Conservation (phyloP, 805 yeast species). For the Candida ponderosae region DNA sequence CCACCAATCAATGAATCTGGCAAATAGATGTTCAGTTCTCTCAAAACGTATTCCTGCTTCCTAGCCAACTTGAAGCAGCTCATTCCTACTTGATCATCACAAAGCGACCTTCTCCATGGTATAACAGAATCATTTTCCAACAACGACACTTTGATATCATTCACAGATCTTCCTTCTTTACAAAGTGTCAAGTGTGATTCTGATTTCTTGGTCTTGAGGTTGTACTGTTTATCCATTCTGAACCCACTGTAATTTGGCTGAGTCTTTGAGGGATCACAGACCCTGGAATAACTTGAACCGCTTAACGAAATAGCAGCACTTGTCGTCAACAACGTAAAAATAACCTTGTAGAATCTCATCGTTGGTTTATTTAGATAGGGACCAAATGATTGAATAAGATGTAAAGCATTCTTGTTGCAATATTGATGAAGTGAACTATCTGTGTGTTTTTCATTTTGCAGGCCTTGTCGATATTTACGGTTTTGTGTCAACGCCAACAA, state of each 20-base stretch:
- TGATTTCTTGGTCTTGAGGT: background rate
- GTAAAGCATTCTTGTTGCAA: too few relatives aligned
- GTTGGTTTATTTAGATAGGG: too few relatives aligned
- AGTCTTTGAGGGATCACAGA: conserved; percentile 7
- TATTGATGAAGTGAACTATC: too few relatives aligned
- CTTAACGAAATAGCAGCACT: too few relatives aligned
- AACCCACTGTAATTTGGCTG: conserved; percentile 7
- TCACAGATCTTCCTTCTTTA: conserved; percentile 6
- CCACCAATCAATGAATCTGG: conserved; percentile 47
- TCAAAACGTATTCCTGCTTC: conserved; percentile 32
- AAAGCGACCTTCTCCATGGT: conserved; percentile 11
- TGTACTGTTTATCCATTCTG: conserved; percentile 9
- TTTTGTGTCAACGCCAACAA: too few relatives aligned
- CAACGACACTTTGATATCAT: background rate
- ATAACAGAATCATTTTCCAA: conserved; percentile 1
- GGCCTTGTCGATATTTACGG: too few relatives aligned
- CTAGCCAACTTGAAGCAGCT: conserved; percentile 43
- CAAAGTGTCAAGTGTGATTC: conserved; percentile 8
- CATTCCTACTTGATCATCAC: background rate
- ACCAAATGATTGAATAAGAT: too few relatives aligned
- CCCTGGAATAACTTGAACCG: background rate
- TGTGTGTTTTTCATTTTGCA: too few relatives aligned
- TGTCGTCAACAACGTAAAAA: too few relatives aligned
- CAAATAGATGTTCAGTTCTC: conserved; percentile 30
- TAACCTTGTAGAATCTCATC: too few relatives aligned